These are phyloP conservation scores for Aspergillus thermomutatus DNA, from an alignment of 2,329 filamentous ascomycete species.

Conservation along the genomic window DNA sequence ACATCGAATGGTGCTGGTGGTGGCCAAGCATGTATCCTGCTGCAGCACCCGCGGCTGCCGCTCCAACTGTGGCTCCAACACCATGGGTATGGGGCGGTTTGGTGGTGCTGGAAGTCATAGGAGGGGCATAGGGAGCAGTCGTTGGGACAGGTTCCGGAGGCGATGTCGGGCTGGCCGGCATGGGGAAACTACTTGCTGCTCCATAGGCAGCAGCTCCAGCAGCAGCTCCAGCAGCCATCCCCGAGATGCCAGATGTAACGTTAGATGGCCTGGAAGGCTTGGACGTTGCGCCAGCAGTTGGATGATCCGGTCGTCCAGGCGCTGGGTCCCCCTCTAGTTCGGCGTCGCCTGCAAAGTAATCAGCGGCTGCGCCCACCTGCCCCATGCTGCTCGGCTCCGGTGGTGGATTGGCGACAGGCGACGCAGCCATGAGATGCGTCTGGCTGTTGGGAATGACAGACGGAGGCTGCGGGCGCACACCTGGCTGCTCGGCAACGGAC, in stretches of 20 bases:
- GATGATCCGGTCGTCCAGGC: conserved; percentile 11
- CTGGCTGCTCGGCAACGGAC: conserved; percentile 58
- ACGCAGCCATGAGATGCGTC: conserved; percentile 55
- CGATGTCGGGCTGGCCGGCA: conserved; percentile 18
- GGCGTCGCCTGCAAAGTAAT: conserved; percentile 47
- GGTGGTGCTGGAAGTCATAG: conserved; percentile 9
- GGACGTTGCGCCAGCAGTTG: conserved; percentile 13
- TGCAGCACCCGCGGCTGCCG: conserved; percentile 39
- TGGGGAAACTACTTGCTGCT: conserved; percentile 33
- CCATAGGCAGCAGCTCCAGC: conserved; percentile 40
- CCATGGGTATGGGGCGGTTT: conserved; percentile 31
- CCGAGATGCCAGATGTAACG: conserved; percentile 30
- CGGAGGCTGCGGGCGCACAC: conserved; percentile 53
- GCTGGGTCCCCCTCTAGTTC: conserved; percentile 13
- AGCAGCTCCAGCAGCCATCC: conserved; percentile 21
- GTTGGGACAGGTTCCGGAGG: conserved; percentile 15
- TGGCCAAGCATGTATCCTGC: conserved; percentile 40
- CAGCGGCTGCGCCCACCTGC: conserved; percentile 50
- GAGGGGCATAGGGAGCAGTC: conserved; percentile 18
- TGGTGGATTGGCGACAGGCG: conserved; percentile 50
- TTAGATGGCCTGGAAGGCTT: conserved; percentile 27
- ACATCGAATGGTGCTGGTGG: conserved; percentile 33
- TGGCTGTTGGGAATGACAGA: conserved; percentile 54
- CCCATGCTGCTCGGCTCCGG: conserved; percentile 56
- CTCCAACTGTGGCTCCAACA: conserved; percentile 33